These are phyloP conservation scores for Penicillium roqueforti DNA, from an alignment of 495 filamentous ascomycete species.

Conservation along the genomic window DNA sequence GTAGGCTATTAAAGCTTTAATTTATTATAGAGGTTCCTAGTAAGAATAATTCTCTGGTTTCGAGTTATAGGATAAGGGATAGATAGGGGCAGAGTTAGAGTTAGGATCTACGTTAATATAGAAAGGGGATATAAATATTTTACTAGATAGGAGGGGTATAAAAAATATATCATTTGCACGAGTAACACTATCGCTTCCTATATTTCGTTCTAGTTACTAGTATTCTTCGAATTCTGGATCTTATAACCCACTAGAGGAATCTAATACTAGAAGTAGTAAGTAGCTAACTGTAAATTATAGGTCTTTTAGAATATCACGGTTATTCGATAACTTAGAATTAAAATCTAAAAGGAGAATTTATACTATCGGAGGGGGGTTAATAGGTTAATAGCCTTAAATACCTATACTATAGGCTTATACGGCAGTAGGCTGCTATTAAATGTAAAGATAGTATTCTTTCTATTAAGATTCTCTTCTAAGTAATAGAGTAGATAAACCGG, in stretches of 20 bases:
- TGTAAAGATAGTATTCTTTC: constrained; percentile 54
- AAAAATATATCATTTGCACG: constrained; percentile 24
- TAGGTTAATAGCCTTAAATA: constrained; percentile 84
- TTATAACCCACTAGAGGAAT: constrained; percentile 34
- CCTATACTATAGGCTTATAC: constrained; percentile 92
- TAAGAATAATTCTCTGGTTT: not conserved
- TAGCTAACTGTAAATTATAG: constrained; percentile 82
- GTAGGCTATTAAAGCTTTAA: constrained; percentile 29
- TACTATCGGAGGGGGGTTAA: constrained; percentile 93
- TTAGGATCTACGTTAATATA: constrained; percentile 42
- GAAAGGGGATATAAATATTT: constrained; percentile 41
- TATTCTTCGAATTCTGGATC: constrained; percentile 27
- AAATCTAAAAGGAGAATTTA: constrained; percentile 73
- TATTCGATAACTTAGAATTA: constrained; percentile 44
- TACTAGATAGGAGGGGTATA: constrained; percentile 35
- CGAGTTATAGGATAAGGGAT: constrained; percentile 50
- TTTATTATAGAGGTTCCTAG: too few relatives aligned
- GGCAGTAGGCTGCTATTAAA: constrained; percentile 87
- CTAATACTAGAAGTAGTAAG: constrained; percentile 48
- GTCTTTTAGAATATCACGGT: constrained; percentile 61
- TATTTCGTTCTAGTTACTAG: not conserved
- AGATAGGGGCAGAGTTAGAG: constrained; percentile 54
- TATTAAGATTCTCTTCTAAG: constrained; percentile 15
- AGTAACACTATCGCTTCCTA: constrained; percentile 12
- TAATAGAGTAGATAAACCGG: constrained; percentile 20